Conservation (phyloP, 208 protist species). For the Leishmania lainsoni region DNA sequence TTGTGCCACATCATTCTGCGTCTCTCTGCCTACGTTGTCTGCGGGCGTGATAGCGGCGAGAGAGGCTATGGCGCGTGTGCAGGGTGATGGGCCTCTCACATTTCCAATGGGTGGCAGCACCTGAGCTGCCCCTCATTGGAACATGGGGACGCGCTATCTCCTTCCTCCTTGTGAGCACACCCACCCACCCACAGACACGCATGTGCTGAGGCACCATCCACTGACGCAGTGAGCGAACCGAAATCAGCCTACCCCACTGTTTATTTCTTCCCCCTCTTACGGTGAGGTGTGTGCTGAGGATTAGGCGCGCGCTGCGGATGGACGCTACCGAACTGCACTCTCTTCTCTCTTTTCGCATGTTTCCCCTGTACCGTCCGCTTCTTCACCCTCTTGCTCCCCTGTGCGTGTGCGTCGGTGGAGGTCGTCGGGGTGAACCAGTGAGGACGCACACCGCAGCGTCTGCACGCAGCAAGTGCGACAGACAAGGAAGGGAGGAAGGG, state of each 20-base stretch:
- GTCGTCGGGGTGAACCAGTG: not conserved
- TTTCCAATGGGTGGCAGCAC: too few species aligned
- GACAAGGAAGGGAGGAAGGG: not conserved
- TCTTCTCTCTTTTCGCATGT: slow-evolving; percentile 3
- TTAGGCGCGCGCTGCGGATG: slow-evolving; percentile 1
- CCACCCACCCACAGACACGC: not conserved
- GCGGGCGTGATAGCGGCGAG: not conserved
- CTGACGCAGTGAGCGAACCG: not conserved
- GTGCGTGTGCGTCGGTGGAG: not conserved
- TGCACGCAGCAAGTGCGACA: not conserved
- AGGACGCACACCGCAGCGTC: not conserved
- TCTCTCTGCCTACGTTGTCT: not conserved
- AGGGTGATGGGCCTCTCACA: too few species aligned
- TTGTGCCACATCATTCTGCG: not conserved
- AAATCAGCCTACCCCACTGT: not conserved
- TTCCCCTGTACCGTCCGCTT: not conserved
- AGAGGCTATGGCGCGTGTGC: not conserved
- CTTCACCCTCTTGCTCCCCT: not conserved
- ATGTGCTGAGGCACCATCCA: not conserved
- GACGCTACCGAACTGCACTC: not conserved
- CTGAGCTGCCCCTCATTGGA: too few species aligned
- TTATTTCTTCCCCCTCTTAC: not conserved
- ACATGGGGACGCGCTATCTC: not conserved
- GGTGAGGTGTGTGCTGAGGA: slow-evolving; percentile 1
- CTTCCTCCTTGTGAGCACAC: not conserved